These are phyloP conservation scores for Arthroderma sp. DNA, from an alignment of 2,329 filamentous ascomycete genomes.

Conservation along the genomic window DNA sequence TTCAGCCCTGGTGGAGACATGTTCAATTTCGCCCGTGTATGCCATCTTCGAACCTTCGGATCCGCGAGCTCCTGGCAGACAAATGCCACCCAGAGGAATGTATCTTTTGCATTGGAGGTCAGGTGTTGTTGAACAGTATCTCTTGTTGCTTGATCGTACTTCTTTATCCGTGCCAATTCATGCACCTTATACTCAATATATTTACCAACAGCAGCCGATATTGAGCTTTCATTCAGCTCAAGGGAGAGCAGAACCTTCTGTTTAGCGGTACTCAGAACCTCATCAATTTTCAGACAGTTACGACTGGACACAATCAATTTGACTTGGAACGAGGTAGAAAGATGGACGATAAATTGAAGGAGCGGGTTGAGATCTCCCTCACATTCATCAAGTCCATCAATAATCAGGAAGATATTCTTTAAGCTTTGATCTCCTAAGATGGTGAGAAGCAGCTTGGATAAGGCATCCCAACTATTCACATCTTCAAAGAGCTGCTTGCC, in stretches of 20 bases:
- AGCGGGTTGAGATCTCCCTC: slow-evolving; percentile 17
- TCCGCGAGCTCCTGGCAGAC: slow-evolving; percentile 19
- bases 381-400: slow-evolving; percentile 40
- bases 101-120: slow-evolving; percentile 15
- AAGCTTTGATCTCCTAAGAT: slow-evolving; percentile 28
- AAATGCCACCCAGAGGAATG: slow-evolving; percentile 29
- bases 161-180: not conserved
- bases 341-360: slow-evolving; percentile 23
- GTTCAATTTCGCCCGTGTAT: slow-evolving; percentile 10
- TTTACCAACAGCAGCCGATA: not conserved
- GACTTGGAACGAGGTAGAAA: slow-evolving; percentile 12
- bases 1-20: slow-evolving; percentile 11
- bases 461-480: slow-evolving; percentile 22
- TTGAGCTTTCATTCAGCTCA: not conserved
- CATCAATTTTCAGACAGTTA: slow-evolving; percentile 27
- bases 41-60: not conserved
- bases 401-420: slow-evolving; percentile 21
- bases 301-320: slow-evolving; percentile 38
- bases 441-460: slow-evolving; percentile 26
- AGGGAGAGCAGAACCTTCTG: not conserved
- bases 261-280: slow-evolving; percentile 12
- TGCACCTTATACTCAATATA: not conserved
- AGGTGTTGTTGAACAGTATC: not conserved
- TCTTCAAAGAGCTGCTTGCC: slow-evolving; percentile 23
- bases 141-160: not conserved